Evolutionary conservation across 2,329 filamentous ascomycete genomes (phyloP), one percentile per base, ranked within the genome.

Genomic region (Grosmannia serpens): DNA sequence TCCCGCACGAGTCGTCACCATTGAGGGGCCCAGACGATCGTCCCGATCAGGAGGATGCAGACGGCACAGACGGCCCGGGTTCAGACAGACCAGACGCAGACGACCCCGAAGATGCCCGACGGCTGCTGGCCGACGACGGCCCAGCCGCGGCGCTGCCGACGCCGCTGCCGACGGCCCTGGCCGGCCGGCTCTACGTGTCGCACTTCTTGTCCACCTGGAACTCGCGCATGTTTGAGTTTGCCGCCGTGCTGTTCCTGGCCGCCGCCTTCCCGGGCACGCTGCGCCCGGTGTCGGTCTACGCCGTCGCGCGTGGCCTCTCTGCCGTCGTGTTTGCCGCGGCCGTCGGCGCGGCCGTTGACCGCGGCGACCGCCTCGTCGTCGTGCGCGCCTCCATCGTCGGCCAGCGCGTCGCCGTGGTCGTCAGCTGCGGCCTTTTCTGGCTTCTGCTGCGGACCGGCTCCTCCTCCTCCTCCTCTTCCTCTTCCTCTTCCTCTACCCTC

Each of bases 231-330:
- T 86, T 86, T 62, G 82, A 86, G 65, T 85, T 85, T 58, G 83
- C 76, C 33, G 77, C 80, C 7, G 79, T 85, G 6, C 71, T 85
- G 7, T 85, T 79, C 67, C 72, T 85, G 11, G 80, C 81, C 0
- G 69, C 74, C 1, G 75, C 81, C 52, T 85, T 75, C 63, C 79
- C 79, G 0, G 70, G 74, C 0, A 88, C 85, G 0, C 71, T 90
- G 26, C 74, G 87, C 26, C 85, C 82, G 41, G 77, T 85, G 58
- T 88, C 86, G 0, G 71, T 85, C n/a, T 90, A 89, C 65, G 86
- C 86, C 0, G 70, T 89, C 8, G 73, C 77, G 6, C 79, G 87
- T 26, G 77, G 80, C 7, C 70, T 75, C 0, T 74, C 82, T 0
- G 84, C 83, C 0, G 78, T 86, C 4, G 31, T 83, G 0, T 71